A percentile compares a stretch with the other conserved stretches of the same genome.
phyloP scores from a whole-genome alignment of 2,329 filamentous ascomycete genomes.

The Thelonectria discophora region DNA sequence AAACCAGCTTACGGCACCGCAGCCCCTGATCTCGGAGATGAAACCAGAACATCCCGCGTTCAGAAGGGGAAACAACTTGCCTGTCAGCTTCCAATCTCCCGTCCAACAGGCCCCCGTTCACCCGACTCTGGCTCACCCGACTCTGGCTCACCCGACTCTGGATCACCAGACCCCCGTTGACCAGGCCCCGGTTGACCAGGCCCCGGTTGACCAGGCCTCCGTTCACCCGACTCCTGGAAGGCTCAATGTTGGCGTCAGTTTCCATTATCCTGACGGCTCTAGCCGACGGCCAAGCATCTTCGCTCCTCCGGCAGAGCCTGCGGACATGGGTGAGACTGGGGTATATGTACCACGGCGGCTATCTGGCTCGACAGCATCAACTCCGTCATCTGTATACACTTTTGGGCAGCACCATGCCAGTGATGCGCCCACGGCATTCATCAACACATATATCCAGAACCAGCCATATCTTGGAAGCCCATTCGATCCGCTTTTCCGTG shows the following conservation, averaged over 20 bases:
- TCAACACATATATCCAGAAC: conserved; percentile 44
- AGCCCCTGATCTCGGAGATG: conserved; percentile 56
- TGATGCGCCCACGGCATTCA: conserved; percentile 44
- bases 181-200: no score
- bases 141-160: no score
- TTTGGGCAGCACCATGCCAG: conserved; percentile 53
- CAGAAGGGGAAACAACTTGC: conserved; percentile 49
- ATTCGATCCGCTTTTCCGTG: conserved; percentile 48
- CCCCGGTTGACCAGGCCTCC: conserved; percentile 47
- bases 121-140: no score
- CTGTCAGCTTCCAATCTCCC: no score
- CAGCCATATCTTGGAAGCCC: conserved; percentile 47
- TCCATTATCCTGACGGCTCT: conserved; percentile 54
- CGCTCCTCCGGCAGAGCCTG: conserved; percentile 53
- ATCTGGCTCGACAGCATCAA: conserved; percentile 52
- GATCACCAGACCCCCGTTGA: no score
- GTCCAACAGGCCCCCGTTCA: no score
- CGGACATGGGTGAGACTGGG: conserved; percentile 47
- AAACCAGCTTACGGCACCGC: conserved; percentile 51
- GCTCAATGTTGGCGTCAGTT: conserved; percentile 57
- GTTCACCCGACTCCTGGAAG: conserved; percentile 46
- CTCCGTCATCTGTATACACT: conserved; percentile 55
- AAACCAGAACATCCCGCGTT: conserved; percentile 52
- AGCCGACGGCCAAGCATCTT: conserved; percentile 58
- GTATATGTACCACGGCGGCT: conserved; percentile 59